Percentiles rank a stretch among this genome's conserved stretches.
Evolutionary conservation across 257 asterid species (phyloP).

Genomic region (Fraxinus pennsylvanica): DNA sequence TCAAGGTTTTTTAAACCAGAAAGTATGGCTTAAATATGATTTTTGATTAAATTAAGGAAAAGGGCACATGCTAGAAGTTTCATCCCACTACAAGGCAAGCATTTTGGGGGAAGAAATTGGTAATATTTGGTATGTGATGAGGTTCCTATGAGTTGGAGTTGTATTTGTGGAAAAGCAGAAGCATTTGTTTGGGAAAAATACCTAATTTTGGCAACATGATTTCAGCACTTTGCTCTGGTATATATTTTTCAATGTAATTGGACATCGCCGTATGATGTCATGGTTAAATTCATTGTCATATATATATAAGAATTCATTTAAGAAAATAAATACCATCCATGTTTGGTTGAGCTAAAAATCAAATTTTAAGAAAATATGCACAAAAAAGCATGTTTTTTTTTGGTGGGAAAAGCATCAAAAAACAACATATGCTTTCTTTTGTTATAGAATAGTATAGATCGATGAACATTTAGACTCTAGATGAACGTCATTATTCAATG

Average conservation of each 20-base stretch:
- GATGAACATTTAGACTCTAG: too few species aligned
- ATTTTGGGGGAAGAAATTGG: background rate
- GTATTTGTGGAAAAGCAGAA: background rate
- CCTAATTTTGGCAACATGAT: background rate
- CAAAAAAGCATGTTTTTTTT: too few species aligned
- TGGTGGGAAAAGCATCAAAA: too few species aligned
- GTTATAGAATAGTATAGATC: too few species aligned
- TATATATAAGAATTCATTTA: too few species aligned
- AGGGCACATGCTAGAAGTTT: background rate
- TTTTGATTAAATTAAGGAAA: background rate
- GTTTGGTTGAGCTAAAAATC: too few species aligned
- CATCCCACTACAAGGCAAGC: background rate
- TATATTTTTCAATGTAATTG: background rate
- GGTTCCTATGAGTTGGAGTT: background rate
- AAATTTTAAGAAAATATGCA: too few species aligned
- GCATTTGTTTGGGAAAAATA: background rate
- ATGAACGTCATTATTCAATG: too few species aligned
- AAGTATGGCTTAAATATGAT: background rate
- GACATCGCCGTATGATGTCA: too few species aligned
- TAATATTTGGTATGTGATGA: background rate
- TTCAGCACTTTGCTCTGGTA: background rate
- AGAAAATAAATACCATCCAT: too few species aligned
- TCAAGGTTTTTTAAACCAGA: background rate
- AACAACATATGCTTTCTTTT: too few species aligned
- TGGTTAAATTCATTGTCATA: too few species aligned